A percentile compares a stretch with the other conserved stretches of the same genome.
Evolutionary conservation across 2,329 filamentous ascomycete species (phyloP).

Genomic region (Berkeleyomyces basicola): DNA sequence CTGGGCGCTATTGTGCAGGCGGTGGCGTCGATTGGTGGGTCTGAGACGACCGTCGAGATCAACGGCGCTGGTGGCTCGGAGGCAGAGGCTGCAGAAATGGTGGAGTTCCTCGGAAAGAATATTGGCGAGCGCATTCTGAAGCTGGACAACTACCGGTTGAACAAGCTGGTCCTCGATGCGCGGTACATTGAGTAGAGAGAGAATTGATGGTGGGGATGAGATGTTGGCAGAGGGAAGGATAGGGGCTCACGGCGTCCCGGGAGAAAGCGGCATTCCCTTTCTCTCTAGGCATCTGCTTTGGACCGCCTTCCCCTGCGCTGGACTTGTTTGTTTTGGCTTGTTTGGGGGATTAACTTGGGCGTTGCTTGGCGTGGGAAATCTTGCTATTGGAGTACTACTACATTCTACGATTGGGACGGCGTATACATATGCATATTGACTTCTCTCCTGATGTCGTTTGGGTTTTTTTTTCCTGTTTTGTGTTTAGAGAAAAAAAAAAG

Average conservation of each 20-base stretch:
- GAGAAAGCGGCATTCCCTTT: no score
- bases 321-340: background rate
- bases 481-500: no score
- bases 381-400: background rate
- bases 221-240: no score
- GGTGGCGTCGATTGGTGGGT: conserved; percentile 27
- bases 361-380: background rate
- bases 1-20: conserved; percentile 40
- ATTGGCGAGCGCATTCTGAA: conserved; percentile 33
- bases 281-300: background rate
- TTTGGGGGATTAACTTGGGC: background rate
- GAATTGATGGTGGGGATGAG: background rate
- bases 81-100: conserved; percentile 28
- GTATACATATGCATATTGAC: background rate
- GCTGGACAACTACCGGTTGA: conserved; percentile 30
- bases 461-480: background rate
- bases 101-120: conserved; percentile 38
- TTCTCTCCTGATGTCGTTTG: background rate
- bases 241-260: no score
- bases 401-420: background rate
- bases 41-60: conserved; percentile 16
- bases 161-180: conserved; percentile 37
- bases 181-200: conserved; percentile 28
- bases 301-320: background rate
- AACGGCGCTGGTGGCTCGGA: conserved; percentile 11